These are phyloP conservation scores for Kregervanrija fluxuum DNA, from an alignment of 805 yeast species.

Conservation along the genomic window DNA sequence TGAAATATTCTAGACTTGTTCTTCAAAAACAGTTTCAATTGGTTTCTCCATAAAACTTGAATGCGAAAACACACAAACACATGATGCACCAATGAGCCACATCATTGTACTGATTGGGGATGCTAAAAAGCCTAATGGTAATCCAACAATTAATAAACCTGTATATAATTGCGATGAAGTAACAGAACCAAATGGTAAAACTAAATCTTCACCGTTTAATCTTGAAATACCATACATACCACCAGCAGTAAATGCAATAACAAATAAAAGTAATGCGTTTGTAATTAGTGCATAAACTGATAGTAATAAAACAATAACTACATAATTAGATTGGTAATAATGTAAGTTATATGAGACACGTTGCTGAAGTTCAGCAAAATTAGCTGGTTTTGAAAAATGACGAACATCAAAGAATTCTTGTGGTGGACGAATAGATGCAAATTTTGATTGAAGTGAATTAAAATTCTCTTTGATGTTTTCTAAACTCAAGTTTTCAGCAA, in stretches of 20 bases:
- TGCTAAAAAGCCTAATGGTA: constrained; percentile 37
- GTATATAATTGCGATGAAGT: constrained; percentile 86
- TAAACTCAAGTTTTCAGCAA: constrained; percentile 41
- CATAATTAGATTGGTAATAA: constrained; percentile 83
- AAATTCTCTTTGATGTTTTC: constrained; percentile 39
- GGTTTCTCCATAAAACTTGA: constrained; percentile 96
- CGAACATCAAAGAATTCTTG: constrained; percentile 91
- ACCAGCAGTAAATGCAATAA: constrained; percentile 60
- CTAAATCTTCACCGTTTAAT: constrained; percentile 78
- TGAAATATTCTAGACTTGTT: constrained; percentile 32
- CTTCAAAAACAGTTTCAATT: constrained; percentile 90
- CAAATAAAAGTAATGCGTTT: constrained; percentile 77
- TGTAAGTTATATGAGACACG: constrained; percentile 83
- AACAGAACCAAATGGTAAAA: constrained; percentile 64
- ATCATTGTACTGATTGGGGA: constrained; percentile 68
- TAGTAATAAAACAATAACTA: constrained; percentile 61
- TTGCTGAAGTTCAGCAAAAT: constrained; percentile 82
- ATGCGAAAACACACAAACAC: constrained; percentile 79
- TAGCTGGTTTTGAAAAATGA: constrained; percentile 83
- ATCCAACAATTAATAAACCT: constrained; percentile 62
- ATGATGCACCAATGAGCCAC: constrained; percentile 95
- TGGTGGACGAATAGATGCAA: constrained; percentile 75
- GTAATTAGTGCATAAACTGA: constrained; percentile 83
- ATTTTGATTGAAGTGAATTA: constrained; percentile 48
- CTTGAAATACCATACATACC: constrained; percentile 76